phyloP scores from a whole-genome alignment of 2,329 filamentous ascomycete genomes.

The Pleoardoris graminearum region DNA sequence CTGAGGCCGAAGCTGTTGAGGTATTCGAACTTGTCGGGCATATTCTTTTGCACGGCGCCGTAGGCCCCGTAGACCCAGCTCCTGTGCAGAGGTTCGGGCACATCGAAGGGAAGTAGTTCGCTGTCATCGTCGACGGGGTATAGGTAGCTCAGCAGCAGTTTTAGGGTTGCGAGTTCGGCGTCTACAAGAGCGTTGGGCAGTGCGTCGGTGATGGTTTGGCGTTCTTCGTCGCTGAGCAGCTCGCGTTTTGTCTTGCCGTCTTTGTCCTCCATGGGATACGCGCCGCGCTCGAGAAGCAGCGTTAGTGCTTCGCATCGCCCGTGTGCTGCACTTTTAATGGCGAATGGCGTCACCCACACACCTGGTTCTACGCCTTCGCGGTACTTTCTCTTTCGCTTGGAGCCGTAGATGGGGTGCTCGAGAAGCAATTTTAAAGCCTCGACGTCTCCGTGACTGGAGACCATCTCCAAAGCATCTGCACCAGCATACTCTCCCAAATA shows the following conservation, averaged over 20 bases:
- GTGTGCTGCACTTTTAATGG: background rate
- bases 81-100: background rate
- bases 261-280: background rate
- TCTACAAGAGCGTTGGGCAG: background rate
- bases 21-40: slow-evolving; percentile 6
- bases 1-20: slow-evolving; percentile 1
- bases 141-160: background rate
- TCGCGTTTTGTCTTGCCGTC: background rate
- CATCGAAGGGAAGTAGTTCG: background rate
- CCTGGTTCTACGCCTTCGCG: too few species aligned
- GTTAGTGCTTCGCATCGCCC: background rate
- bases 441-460: background rate
- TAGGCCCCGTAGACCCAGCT: background rate
- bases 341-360: background rate
- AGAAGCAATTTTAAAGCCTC: background rate
- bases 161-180: background rate
- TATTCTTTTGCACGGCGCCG: background rate
- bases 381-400: too few species aligned
- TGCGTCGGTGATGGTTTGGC: background rate
- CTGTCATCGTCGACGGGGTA: background rate
- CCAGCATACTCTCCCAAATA: background rate
- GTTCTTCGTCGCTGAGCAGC: background rate
- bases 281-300: background rate
- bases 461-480: background rate
- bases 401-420: background rate